These are phyloP conservation scores for Elsinoe arachidis DNA, from an alignment of 2,329 filamentous ascomycete species.

Conservation along the genomic window DNA sequence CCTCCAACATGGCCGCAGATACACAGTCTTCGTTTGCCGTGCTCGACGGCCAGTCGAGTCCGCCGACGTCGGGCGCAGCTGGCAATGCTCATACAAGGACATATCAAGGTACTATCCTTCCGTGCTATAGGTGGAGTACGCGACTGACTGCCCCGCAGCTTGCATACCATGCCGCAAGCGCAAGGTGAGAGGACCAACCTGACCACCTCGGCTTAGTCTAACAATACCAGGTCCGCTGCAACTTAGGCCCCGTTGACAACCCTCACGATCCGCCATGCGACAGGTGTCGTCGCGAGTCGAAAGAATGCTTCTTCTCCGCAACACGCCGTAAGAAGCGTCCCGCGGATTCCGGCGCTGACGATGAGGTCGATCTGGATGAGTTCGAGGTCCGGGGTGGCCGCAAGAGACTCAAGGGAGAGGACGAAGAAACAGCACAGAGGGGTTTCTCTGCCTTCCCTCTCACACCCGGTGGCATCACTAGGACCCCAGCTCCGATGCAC, in stretches of 20 bases:
- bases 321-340: slow-evolving; percentile 86
- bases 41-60: slow-evolving; percentile 12
- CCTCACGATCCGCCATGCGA: slow-evolving; percentile 90
- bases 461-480: slow-evolving; percentile 57
- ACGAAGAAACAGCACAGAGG: slow-evolving; percentile 20
- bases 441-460: slow-evolving; percentile 41
- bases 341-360: slow-evolving; percentile 36
- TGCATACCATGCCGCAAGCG: slow-evolving; percentile 49
- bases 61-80: background rate
- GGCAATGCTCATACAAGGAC: slow-evolving; percentile 15
- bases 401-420: slow-evolving; percentile 51
- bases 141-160: slow-evolving; percentile 29
- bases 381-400: slow-evolving; percentile 66
- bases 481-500: slow-evolving; percentile 47
- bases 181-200: slow-evolving; percentile 29
- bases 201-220: slow-evolving; percentile 11
- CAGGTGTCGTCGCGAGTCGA: slow-evolving; percentile 86
- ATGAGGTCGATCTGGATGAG: slow-evolving; percentile 41
- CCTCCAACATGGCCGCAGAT: slow-evolving; percentile 6
- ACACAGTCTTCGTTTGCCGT: slow-evolving; percentile 6
- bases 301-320: slow-evolving; percentile 94
- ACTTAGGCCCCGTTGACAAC: slow-evolving; percentile 71
- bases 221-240: slow-evolving; percentile 44
- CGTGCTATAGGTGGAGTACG: background rate
- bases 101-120: slow-evolving; percentile 14